Evolutionary conservation across 768 basidiomycete genomes (phyloP).

Genomic region (Calocera cornea): DNA sequence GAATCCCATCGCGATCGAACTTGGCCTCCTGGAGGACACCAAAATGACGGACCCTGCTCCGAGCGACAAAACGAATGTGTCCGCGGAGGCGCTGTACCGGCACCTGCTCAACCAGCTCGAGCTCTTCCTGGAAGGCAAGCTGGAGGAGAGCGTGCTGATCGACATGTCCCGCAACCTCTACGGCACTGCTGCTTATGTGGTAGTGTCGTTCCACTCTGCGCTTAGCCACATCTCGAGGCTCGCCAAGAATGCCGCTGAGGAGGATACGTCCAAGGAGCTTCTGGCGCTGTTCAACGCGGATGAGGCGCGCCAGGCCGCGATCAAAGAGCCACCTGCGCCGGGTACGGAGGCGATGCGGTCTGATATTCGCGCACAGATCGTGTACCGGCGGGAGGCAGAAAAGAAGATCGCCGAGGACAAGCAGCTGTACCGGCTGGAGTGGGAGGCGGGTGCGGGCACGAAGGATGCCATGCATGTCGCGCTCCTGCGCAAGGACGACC

Average conservation of each 20-base stretch:
- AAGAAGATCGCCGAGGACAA: constrained; percentile 27
- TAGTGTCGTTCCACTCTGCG: background rate
- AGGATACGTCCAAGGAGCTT: constrained; percentile 76
- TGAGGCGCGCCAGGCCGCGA: constrained; percentile 27
- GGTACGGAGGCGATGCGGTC: constrained; percentile 18
- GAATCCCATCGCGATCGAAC: constrained; percentile 69
- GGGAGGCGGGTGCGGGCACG: constrained; percentile 16
- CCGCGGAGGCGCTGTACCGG: constrained; percentile 9
- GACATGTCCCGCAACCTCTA: constrained; percentile 94
- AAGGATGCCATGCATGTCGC: constrained; percentile 24
- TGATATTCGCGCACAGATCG: constrained; percentile 25
- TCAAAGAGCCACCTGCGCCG: constrained; percentile 14
- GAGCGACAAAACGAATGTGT: constrained; percentile 54
- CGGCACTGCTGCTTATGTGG: constrained; percentile 35
- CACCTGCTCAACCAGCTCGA: constrained; percentile 85
- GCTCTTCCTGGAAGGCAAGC: constrained; percentile 82
- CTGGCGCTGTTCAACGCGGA: constrained; percentile 59
- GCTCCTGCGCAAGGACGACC: constrained; percentile 30
- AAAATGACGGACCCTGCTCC: constrained; percentile 27
- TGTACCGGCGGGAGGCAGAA: constrained; percentile 31
- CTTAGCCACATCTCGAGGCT: background rate
- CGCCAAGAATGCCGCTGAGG: constrained; percentile 41
- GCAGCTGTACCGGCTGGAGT: constrained; percentile 32
- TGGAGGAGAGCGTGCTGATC: constrained; percentile 85
- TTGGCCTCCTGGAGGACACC: constrained; percentile 63